phyloP scores from a whole-genome alignment of 1,284 basidiomycete genomes.

The Phenoliferia sp. region DNA sequence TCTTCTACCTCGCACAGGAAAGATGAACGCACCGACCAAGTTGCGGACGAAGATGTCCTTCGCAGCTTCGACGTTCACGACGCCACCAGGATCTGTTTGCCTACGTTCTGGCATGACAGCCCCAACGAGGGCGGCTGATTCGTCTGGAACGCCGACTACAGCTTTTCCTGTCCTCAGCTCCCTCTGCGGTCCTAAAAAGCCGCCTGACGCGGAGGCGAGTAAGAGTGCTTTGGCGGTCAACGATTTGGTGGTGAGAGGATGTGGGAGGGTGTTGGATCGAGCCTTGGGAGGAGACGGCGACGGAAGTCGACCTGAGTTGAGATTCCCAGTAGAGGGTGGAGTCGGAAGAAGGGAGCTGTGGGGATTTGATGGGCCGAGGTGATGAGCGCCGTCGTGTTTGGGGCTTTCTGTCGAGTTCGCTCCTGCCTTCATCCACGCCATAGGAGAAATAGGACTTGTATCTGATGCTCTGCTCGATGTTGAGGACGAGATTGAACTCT shows the following conservation, averaged over 20 bases:
- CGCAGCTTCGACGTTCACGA: background rate
- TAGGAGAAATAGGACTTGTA: too few relatives aligned
- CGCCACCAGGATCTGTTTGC: background rate
- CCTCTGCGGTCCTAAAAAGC: background rate
- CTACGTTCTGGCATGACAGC: background rate
- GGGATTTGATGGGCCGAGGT: too few relatives aligned
- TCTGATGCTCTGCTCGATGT: too few relatives aligned
- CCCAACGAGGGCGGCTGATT: background rate
- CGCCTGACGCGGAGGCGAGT: background rate
- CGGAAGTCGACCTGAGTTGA: background rate
- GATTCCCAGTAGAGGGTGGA: background rate
- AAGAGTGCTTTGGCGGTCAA: background rate
- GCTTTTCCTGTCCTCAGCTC: background rate
- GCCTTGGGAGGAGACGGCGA: background rate
- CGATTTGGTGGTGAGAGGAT: background rate
- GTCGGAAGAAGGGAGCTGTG: too few relatives aligned
- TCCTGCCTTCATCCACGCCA: too few relatives aligned
- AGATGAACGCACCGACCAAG: conserved; percentile 30
- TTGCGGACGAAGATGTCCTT: conserved; percentile 33
- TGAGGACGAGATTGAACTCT: background rate
- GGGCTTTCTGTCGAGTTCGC: too few relatives aligned
- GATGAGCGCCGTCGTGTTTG: too few relatives aligned
- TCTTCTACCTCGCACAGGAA: background rate
- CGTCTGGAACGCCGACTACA: background rate
- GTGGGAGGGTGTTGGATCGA: background rate